Conservation (phyloP, 352 stramenopile genomes). For the Blastocystis sp. region DNA sequence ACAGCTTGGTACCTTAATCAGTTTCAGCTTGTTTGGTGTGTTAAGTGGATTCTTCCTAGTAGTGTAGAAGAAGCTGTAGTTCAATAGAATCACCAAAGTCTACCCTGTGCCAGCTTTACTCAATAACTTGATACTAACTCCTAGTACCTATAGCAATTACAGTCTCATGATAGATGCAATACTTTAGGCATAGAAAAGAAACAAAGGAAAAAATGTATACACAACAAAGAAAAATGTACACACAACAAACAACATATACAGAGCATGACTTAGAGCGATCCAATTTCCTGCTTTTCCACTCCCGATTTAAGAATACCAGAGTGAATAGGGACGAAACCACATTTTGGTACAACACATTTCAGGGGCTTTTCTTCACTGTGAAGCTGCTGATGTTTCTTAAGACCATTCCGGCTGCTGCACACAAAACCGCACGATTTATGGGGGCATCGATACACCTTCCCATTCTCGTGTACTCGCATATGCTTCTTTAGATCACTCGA, state of each 20-base stretch:
- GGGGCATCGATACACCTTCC: neutral
- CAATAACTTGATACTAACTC: slow-evolving; percentile 55
- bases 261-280: neutral
- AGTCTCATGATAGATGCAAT: neutral
- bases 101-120: slow-evolving; percentile 61
- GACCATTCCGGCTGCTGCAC: neutral
- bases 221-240: neutral
- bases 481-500: slow-evolving; percentile 58
- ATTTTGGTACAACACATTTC: slow-evolving; percentile 10
- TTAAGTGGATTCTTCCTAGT: slow-evolving; percentile 62
- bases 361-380: neutral
- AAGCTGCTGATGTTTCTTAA: slow-evolving; percentile 55
- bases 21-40: slow-evolving; percentile 40
- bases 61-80: slow-evolving; percentile 54
- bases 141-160: neutral
- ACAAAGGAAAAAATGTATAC: neutral
- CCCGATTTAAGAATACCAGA: neutral
- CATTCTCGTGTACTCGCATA: slow-evolving; percentile 10
- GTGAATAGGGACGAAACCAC: slow-evolving; percentile 41
- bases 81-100: neutral
- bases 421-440: slow-evolving; percentile 22
- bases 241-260: neutral
- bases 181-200: slow-evolving; percentile 44
- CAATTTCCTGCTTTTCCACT: neutral
- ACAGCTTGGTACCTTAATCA: slow-evolving; percentile 46